Evolutionary conservation across 2,329 filamentous ascomycete species (phyloP), one percentile per base, ranked within the genome.

Genomic region (Trichoderma hamatum): DNA sequence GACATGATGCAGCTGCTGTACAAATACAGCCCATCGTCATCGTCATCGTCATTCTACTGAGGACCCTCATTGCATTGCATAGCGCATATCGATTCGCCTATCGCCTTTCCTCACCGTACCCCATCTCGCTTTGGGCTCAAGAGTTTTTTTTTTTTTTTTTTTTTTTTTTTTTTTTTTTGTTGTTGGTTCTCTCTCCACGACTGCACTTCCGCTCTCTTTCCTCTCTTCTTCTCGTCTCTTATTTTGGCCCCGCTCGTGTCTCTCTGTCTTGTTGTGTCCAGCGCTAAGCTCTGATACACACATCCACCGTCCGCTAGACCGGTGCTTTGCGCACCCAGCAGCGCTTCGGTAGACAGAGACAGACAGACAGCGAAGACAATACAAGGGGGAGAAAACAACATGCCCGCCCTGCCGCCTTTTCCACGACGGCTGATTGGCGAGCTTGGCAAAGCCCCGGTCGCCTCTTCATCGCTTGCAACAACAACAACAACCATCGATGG

Each of bases 381-480:
- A 49, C 3, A 51, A 49, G 30, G 49, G 24, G 68, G 52, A 46
- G 6, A 26, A 32, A 21, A 36, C 26, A 52, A 49, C 19, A 70
- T 70, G 68, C 68, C 68, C n/a, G 58, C 51, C n/a, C 56, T 70
- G 19, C 68, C 68, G 26, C 63, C 28, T 54, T 51, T 70, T n/a
- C 30, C 64, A n/a, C 64, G 46, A 13, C 39, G 19, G 43, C 62
- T 43, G n/a, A 39, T 59, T 19, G 28, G 56, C 28, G 60, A 24
- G 28, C 43, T 69, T 10, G 24, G 32, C 24, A 68, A 63, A 32
- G 34, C 49, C 49, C 36, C 16, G 19, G n/a, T 7, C 32, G n/a
- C 21, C 46, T 49, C 34, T 62, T 49, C n/a, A 10, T 49, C 46
- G 11, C n/a, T 43, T 28, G 28, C 51, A n/a, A 68, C 66, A 9